Percentiles rank a stretch among this genome's conserved stretches.
Evolutionary conservation across 176 grass and related monocot genomes (phyloP).

Genomic region (Miscanthus lutarioriparius): DNA sequence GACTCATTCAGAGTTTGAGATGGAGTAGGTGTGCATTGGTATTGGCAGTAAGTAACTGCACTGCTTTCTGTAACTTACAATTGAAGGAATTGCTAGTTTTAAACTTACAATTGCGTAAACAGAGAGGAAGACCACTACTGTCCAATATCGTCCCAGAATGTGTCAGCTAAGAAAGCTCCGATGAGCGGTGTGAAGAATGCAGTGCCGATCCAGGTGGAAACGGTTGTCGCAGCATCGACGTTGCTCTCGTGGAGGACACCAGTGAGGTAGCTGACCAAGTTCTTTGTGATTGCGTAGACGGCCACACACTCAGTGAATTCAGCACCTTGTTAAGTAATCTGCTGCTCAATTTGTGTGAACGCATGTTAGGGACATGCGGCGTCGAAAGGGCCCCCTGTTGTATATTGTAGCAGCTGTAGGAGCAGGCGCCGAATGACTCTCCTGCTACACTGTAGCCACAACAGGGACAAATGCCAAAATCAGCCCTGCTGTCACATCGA

Average conservation of each 20-base stretch:
- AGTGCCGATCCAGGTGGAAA: slow-evolving; percentile 22
- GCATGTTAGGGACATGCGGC: too few species aligned
- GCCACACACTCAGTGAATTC: slow-evolving; percentile 11
- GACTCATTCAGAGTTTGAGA: not conserved
- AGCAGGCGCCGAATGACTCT: too few species aligned
- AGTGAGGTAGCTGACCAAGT: slow-evolving; percentile 23
- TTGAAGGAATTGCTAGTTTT: too few species aligned
- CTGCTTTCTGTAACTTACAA: too few species aligned
- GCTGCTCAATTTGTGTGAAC: too few species aligned
- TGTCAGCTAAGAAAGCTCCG: slow-evolving; percentile 30
- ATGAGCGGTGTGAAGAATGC: slow-evolving; percentile 32
- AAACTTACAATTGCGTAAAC: not conserved
- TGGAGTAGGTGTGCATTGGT: not conserved
- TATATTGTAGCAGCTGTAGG: too few species aligned
- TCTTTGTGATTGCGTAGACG: slow-evolving; percentile 23
- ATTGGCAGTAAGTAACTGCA: too few species aligned
- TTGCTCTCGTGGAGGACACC: slow-evolving; percentile 31
- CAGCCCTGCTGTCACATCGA: too few species aligned
- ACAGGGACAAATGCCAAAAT: too few species aligned
- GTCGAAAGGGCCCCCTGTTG: too few species aligned
- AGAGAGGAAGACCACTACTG: not conserved
- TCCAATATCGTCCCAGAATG: slow-evolving; percentile 31
- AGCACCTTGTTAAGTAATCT: too few species aligned
- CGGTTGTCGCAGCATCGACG: slow-evolving; percentile 4
- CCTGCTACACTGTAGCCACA: too few species aligned